Conservation (phyloP, 2,329 filamentous ascomycete species). For the Calonectria naviculata region DNA sequence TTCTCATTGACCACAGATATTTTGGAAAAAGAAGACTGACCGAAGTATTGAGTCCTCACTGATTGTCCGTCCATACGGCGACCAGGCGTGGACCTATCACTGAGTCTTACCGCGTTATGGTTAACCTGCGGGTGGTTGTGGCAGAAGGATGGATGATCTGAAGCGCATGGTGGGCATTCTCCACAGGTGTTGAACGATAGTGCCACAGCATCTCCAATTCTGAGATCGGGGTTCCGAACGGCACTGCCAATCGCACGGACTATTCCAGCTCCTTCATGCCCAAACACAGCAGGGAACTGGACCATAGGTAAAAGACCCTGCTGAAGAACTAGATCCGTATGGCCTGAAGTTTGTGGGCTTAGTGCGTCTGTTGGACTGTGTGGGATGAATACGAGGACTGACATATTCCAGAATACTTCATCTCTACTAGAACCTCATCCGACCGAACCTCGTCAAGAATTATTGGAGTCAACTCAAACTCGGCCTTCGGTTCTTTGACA, state of each 20-base stretch:
- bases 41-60: slow-evolving; percentile 22
- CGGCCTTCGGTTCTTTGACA: slow-evolving; percentile 11
- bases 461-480: slow-evolving; percentile 14
- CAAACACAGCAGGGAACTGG: slow-evolving; percentile 24
- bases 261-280: slow-evolving; percentile 21
- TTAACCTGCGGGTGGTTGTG: slow-evolving; percentile 22
- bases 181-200: slow-evolving; percentile 27
- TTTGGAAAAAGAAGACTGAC: slow-evolving; percentile 21
- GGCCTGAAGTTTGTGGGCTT: not conserved
- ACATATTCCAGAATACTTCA: slow-evolving; percentile 27
- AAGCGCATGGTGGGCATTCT: slow-evolving; percentile 20
- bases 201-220: slow-evolving; percentile 19
- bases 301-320: slow-evolving; percentile 15
- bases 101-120: slow-evolving; percentile 18
- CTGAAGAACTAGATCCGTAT: slow-evolving; percentile 20
- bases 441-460: slow-evolving; percentile 21
- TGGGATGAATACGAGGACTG: slow-evolving; percentile 1
- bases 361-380: not conserved
- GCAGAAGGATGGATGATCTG: slow-evolving; percentile 21
- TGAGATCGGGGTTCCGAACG: slow-evolving; percentile 14
- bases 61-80: slow-evolving; percentile 12
- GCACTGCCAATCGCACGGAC: slow-evolving; percentile 9
- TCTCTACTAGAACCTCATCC: slow-evolving; percentile 23
- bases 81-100: slow-evolving; percentile 19
- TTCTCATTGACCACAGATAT: slow-evolving; percentile 22